Percentiles rank a stretch among this genome's conserved stretches.
These are phyloP conservation scores for Vigna angularis DNA, from an alignment of 306 rosid genomes.

Conservation along the genomic window DNA sequence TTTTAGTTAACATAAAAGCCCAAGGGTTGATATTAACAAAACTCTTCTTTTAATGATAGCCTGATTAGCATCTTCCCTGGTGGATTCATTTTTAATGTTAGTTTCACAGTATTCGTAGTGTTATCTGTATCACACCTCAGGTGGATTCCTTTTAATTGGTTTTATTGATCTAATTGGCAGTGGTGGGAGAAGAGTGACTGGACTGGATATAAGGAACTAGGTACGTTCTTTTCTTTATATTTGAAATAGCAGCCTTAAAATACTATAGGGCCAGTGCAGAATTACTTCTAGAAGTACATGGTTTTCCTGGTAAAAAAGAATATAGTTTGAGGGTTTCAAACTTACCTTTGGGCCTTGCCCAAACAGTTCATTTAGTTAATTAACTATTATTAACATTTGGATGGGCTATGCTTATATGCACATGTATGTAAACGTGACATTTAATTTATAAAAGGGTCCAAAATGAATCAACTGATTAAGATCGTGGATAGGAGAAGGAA, in stretches of 20 bases:
- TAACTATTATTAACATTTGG: conserved; percentile 11
- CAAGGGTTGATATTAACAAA: not conserved
- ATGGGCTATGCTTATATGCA: conserved; percentile 3
- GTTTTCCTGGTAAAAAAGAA: conserved; percentile 18
- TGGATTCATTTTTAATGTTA: conserved; percentile 41
- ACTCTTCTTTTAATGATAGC: conserved; percentile 2
- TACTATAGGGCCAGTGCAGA: conserved; percentile 12
- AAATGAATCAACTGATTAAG: not conserved
- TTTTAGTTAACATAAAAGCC: not conserved
- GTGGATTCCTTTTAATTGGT: conserved; percentile 91
- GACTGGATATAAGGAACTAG: conserved; percentile 99
- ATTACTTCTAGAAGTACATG: conserved; percentile 26
- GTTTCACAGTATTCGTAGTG: conserved; percentile 57
- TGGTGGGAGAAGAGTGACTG: conserved; percentile 99
- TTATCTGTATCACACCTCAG: conserved; percentile 73
- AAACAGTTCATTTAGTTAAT: conserved; percentile 28
- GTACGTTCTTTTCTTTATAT: conserved; percentile 56
- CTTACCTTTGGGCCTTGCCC: conserved; percentile 30
- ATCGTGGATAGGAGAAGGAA: not conserved
- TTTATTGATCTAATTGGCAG: conserved; percentile 98
- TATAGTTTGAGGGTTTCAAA: conserved; percentile 23
- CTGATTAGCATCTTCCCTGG: conserved; percentile 33
- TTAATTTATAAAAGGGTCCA: not conserved
- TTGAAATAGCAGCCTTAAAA: conserved; percentile 34
- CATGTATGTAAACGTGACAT: conserved; percentile 5